Evolutionary conservation across 768 basidiomycete genomes (phyloP).

Genomic region (Clitopilus hobsonii): DNA sequence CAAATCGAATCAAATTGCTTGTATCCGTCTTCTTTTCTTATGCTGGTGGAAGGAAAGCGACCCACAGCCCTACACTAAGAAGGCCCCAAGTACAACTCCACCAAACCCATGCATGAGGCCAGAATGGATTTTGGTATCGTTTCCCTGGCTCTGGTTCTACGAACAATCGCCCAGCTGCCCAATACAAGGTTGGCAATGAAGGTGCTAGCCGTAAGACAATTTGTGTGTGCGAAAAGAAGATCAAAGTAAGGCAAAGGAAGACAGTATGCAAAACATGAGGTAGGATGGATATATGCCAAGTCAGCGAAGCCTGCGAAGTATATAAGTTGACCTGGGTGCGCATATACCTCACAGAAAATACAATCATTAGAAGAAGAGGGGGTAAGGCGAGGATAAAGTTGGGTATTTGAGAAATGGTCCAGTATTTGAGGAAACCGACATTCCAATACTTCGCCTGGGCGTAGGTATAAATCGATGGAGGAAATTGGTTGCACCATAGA

Average conservation of each 20-base stretch:
- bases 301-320: conserved; percentile 7
- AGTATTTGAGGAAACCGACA: conserved; percentile 81
- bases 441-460: conserved; percentile 88
- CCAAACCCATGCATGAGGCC: conserved; percentile 60
- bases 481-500: conserved; percentile 58
- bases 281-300: conserved; percentile 35
- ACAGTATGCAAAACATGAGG: conserved; percentile 78
- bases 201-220: conserved; percentile 77
- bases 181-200: conserved; percentile 77
- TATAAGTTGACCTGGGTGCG: neutral
- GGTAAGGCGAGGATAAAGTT: conserved; percentile 84
- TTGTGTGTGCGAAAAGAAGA: conserved; percentile 83
- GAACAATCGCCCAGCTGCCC: conserved; percentile 75
- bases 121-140: conserved; percentile 26
- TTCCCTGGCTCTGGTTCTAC: conserved; percentile 22
- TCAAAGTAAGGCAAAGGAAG: conserved; percentile 53
- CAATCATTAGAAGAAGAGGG: conserved; percentile 47
- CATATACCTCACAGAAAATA: conserved; percentile 34
- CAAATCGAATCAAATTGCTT: neutral
- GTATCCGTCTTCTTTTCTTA: conserved; percentile 24
- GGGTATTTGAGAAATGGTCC: conserved; percentile 77
- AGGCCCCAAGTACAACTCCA: conserved; percentile 82
- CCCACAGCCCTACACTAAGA: conserved; percentile 72
- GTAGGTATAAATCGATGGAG: conserved; percentile 77
- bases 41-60: conserved; percentile 87